Evolutionary conservation across 176 grass and related monocot species (phyloP).

Genomic region (Cenchrus fungigraminus): DNA sequence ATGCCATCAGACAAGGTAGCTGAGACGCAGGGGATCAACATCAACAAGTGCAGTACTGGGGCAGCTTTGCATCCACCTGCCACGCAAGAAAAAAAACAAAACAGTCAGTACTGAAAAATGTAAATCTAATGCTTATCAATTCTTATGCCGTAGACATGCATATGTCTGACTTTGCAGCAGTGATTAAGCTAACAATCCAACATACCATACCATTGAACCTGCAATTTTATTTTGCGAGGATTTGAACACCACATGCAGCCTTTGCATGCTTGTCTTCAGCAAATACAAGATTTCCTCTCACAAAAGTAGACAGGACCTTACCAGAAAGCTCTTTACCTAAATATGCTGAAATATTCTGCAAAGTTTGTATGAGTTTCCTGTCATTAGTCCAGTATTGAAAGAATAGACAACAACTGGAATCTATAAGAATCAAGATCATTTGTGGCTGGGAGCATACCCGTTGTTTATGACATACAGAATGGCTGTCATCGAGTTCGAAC

Average conservation of each 20-base stretch:
- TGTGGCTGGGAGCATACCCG: conserved; percentile 50
- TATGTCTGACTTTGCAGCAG: not conserved
- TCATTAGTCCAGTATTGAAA: not conserved
- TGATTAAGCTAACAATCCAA: not conserved
- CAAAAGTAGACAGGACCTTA: conserved; percentile 82
- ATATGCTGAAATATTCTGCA: conserved; percentile 80
- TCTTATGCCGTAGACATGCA: not conserved
- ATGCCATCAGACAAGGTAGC: too few species aligned
- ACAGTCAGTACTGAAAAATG: not conserved
- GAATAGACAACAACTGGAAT: not conserved
- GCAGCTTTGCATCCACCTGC: conserved; percentile 24
- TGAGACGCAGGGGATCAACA: too few species aligned
- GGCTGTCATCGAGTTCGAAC: conserved; percentile 72
- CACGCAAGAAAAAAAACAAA: not conserved
- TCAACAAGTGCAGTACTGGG: not conserved
- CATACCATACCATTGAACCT: not conserved
- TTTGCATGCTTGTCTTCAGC: conserved; percentile 70
- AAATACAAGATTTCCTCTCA: conserved; percentile 87
- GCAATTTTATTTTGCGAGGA: conserved; percentile 62
- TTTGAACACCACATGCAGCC: conserved; percentile 67
- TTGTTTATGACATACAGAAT: conserved; percentile 87
- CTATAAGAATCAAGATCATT: not conserved
- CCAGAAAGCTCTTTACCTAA: conserved; percentile 69
- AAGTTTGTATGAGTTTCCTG: not conserved
- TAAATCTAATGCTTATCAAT: not conserved